These are phyloP conservation scores for Mucor velutinosus DNA, from an alignment of 371 early-diverging fungal genomes.

Conservation along the genomic window DNA sequence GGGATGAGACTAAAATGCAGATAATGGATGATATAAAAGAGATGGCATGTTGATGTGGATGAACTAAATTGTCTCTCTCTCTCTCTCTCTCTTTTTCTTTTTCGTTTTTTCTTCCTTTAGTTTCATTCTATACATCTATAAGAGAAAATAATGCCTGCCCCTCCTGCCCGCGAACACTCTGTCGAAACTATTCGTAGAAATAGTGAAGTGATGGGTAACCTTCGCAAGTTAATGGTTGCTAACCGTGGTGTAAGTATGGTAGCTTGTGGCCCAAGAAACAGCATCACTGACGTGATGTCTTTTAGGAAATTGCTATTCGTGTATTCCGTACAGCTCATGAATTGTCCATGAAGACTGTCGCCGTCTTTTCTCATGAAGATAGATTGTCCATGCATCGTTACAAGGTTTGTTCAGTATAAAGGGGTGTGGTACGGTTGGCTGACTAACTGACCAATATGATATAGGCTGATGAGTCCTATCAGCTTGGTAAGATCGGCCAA, in stretches of 20 bases:
- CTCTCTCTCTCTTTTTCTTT: neutral
- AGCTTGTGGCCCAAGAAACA: neutral
- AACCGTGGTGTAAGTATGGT: slow-evolving; percentile 62
- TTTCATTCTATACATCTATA: neutral
- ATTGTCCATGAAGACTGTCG: slow-evolving; percentile 85
- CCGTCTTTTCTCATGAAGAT: slow-evolving; percentile 90
- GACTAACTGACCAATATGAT: neutral
- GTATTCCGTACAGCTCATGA: slow-evolving; percentile 90
- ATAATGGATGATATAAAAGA: neutral
- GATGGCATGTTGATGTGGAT: neutral
- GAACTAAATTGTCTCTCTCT: neutral
- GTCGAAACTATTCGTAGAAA: slow-evolving; percentile 63
- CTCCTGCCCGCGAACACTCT: slow-evolving; percentile 48
- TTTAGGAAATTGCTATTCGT: slow-evolving; percentile 88
- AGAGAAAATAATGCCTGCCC: neutral
- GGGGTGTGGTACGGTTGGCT: neutral
- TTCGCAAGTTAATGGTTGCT: slow-evolving; percentile 61
- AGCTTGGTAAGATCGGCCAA: slow-evolving; percentile 79
- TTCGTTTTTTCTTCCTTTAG: neutral
- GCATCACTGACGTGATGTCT: neutral
- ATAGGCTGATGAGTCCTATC: slow-evolving; percentile 90
- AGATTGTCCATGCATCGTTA: slow-evolving; percentile 90
- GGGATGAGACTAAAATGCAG: neutral
- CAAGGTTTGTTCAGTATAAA: slow-evolving; percentile 63
- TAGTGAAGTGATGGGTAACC: slow-evolving; percentile 44